Conservation (phyloP, 2,329 filamentous ascomycete species). For the Pestalotiopsis fici region DNA sequence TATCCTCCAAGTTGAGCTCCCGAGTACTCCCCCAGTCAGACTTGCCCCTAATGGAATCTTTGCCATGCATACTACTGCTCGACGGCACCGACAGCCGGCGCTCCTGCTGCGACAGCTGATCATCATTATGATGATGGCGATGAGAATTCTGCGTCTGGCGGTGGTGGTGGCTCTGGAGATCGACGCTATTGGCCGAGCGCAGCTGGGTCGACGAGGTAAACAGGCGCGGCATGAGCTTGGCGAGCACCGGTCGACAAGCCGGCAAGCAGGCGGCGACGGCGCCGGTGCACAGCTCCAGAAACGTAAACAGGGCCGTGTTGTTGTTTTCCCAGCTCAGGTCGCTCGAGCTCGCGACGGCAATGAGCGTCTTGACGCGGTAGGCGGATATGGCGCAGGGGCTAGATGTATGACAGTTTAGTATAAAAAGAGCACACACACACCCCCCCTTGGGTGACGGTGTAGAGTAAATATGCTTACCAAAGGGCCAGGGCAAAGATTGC, state of each 20-base stretch:
- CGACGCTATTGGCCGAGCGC: neutral
- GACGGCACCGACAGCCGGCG: neutral
- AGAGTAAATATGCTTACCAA: neutral
- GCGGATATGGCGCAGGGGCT: constrained; percentile 6
- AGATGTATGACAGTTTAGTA: too few species aligned
- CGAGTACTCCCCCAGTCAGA: neutral
- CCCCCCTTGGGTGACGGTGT: too few species aligned
- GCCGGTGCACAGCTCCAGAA: constrained; percentile 1
- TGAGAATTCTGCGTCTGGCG: too few species aligned
- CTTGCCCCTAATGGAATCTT: neutral
- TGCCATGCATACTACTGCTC: neutral
- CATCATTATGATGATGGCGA: too few species aligned
- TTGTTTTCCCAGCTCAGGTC: constrained; percentile 7
- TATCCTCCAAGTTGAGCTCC: neutral
- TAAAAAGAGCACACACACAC: too few species aligned
- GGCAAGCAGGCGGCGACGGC: constrained; percentile 7
- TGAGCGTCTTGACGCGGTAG: constrained; percentile 3
- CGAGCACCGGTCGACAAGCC: neutral
- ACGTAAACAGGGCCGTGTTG: neutral
- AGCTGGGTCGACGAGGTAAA: constrained; percentile 2
- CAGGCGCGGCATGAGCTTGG: neutral
- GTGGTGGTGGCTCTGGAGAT: neutral
- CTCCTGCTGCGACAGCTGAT: neutral
- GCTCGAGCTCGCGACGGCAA: neutral
- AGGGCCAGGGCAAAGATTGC: constrained; percentile 6